These are phyloP conservation scores for Corallochytrium limacisporum DNA, from an alignment of 78 protist species.

Conservation along the genomic window DNA sequence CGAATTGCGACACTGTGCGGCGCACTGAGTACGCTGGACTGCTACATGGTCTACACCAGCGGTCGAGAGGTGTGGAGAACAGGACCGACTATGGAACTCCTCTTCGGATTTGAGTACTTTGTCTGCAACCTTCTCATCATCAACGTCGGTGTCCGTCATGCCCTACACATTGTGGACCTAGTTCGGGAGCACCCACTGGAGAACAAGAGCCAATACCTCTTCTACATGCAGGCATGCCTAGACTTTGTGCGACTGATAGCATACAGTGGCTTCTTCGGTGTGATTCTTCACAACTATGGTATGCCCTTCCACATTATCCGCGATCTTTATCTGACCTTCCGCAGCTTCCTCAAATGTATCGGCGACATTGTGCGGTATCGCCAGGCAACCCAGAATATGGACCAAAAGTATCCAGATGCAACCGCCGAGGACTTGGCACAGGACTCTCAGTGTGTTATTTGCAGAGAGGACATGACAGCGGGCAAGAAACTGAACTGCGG, in stretches of 20 bases:
- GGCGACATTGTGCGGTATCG: constrained; percentile 24
- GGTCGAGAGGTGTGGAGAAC: not conserved
- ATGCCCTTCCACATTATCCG: constrained; percentile 74
- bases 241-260: not conserved
- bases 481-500: constrained; percentile 72
- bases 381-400: constrained; percentile 17
- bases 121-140: not conserved
- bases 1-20: constrained; percentile 21
- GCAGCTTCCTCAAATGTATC: constrained; percentile 8
- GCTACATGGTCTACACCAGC: constrained; percentile 18
- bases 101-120: constrained; percentile 62
- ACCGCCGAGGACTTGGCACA: constrained; percentile 51
- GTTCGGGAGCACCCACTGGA: constrained; percentile 61
- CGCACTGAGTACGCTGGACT: constrained; percentile 22
- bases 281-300: constrained; percentile 36
- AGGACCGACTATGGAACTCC: constrained; percentile 51
- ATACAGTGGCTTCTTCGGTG: constrained; percentile 38
- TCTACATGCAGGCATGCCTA: constrained; percentile 39
- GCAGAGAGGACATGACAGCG: constrained; percentile 51
- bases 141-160: constrained; percentile 3
- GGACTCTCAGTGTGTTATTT: constrained; percentile 63
- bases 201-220: constrained; percentile 39
- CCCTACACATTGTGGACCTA: constrained; percentile 22
- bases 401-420: constrained; percentile 46
- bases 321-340: constrained; percentile 51